Conservation (phyloP, 208 protist genomes). For the Angomonas ambiguus region DNA sequence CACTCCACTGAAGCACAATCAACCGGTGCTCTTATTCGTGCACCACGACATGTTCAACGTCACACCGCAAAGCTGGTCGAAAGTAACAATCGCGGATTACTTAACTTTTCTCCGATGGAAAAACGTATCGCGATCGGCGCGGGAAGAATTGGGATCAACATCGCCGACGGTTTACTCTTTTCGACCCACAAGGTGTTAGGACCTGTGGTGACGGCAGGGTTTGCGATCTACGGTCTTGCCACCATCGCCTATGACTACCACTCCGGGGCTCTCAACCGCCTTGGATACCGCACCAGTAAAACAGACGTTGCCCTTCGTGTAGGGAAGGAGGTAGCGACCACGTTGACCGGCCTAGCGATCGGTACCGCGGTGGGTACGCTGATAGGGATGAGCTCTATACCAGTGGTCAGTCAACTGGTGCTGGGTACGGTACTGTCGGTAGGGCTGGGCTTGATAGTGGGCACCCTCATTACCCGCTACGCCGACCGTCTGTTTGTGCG, state of each 20-base stretch:
- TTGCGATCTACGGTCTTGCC: conserved; percentile 54
- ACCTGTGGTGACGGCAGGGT: conserved; percentile 44
- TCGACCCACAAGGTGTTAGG: conserved; percentile 40
- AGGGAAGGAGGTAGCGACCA: conserved; percentile 52
- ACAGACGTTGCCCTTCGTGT: conserved; percentile 50
- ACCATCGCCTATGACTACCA: conserved; percentile 47
- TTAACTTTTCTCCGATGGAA: conserved; percentile 28
- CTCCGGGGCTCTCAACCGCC: conserved; percentile 41
- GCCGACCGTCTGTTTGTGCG: conserved; percentile 58
- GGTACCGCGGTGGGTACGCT: conserved; percentile 55
- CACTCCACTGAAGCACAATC: background rate
- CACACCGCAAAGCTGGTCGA: conserved; percentile 7
- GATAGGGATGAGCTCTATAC: conserved; percentile 51
- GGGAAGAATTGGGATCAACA: conserved; percentile 37
- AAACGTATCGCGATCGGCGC: conserved; percentile 37
- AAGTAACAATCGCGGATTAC: conserved; percentile 4
- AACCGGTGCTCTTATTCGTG: conserved; percentile 3
- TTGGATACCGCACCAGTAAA: conserved; percentile 49
- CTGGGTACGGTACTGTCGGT: conserved; percentile 54
- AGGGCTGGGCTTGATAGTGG: conserved; percentile 43
- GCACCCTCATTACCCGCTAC: conserved; percentile 59
- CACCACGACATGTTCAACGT: conserved; percentile 10
- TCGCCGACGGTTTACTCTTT: conserved; percentile 51
- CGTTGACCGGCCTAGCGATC: conserved; percentile 47
- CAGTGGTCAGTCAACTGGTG: conserved; percentile 50